Evolutionary conservation across 108 stramenopile species (phyloP).

Genomic region (Nannochloropsis salina): DNA sequence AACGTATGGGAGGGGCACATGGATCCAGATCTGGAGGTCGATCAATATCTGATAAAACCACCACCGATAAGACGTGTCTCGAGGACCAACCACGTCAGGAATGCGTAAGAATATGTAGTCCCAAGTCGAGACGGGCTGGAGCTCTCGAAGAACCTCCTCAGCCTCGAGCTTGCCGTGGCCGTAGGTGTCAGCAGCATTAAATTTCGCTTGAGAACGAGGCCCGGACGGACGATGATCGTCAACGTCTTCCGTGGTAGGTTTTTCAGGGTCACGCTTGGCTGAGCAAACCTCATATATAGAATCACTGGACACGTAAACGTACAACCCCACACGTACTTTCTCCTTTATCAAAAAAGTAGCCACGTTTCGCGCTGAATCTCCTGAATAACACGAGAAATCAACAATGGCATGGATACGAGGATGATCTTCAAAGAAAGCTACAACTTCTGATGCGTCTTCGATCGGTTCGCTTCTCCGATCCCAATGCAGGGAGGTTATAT

Average conservation of each 20-base stretch:
- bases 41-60: not conserved
- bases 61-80: not conserved
- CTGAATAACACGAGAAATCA: constrained; percentile 13
- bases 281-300: constrained; percentile 1
- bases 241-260: not conserved
- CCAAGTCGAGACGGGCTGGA: constrained; percentile 4
- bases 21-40: not conserved
- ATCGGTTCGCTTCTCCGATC: not conserved
- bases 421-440: not conserved
- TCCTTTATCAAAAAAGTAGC: not conserved
- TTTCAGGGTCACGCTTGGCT: not conserved
- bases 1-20: not conserved
- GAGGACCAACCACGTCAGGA: not conserved
- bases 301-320: not conserved
- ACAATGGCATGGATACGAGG: not conserved
- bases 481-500: not conserved
- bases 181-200: not conserved
- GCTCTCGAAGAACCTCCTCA: not conserved
- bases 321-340: not conserved
- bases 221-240: constrained; percentile 1
- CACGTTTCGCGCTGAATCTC: not conserved
- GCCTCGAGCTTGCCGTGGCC: not conserved
- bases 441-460: not conserved
- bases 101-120: constrained; percentile 1
- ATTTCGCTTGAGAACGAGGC: not conserved